A percentile compares a stretch with the other conserved stretches of the same genome.
Conservation (phyloP, 1,284 basidiomycete genomes). For the Boletus sp. region DNA sequence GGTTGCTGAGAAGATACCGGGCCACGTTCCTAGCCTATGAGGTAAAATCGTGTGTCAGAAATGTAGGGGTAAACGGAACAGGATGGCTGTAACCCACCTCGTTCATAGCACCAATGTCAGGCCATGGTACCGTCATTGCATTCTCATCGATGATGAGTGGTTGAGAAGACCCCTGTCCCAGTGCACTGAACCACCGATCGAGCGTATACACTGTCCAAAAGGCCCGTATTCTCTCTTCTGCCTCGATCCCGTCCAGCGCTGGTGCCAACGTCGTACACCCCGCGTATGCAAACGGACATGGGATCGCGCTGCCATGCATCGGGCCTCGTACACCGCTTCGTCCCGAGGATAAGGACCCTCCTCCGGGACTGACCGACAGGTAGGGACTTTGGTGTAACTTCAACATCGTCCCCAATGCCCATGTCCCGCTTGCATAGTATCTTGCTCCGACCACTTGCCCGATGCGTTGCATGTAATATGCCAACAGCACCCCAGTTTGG, state of each 20-base stretch:
- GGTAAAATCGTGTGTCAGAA: neutral
- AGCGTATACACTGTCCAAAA: slow-evolving; percentile 51
- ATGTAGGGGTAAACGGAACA: neutral
- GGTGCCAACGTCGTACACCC: slow-evolving; percentile 34
- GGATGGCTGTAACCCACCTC: neutral
- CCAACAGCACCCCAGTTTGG: slow-evolving; percentile 51
- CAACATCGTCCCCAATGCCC: slow-evolving; percentile 41
- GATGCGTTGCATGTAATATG: slow-evolving; percentile 46
- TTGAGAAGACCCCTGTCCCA: slow-evolving; percentile 37
- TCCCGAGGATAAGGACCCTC: neutral
- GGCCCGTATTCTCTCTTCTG: slow-evolving; percentile 49
- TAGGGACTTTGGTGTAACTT: slow-evolving; percentile 39
- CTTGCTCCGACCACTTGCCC: slow-evolving; percentile 48
- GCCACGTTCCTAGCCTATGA: slow-evolving; percentile 30
- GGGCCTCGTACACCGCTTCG: neutral
- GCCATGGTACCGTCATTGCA: slow-evolving; percentile 49
- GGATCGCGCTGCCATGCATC: neutral
- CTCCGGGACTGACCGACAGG: neutral
- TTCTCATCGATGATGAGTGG: slow-evolving; percentile 22
- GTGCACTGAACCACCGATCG: slow-evolving; percentile 45
- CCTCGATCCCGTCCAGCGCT: slow-evolving; percentile 45
- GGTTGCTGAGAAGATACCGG: slow-evolving; percentile 34
- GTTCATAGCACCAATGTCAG: slow-evolving; percentile 28
- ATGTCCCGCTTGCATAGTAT: slow-evolving; percentile 46
- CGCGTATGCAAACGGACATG: slow-evolving; percentile 10